phyloP scores from a whole-genome alignment of 306 rosid genomes.

The Boehmeria nivea region DNA sequence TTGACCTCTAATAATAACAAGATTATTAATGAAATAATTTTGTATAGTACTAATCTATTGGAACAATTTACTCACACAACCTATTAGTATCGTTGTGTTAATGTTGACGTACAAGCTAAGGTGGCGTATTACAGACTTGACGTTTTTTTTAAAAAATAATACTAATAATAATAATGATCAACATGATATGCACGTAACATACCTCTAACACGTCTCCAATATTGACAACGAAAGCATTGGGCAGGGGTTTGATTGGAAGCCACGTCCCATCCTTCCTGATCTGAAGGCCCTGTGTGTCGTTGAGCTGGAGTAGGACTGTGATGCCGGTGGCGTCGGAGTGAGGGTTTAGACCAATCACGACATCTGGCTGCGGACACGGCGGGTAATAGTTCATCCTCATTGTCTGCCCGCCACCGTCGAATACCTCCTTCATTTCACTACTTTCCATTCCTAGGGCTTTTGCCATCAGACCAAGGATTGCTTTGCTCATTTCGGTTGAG shows the following conservation, averaged over 20 bases:
- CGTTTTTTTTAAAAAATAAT: too few species aligned
- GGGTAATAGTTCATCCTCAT: conserved; percentile 53
- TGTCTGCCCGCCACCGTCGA: conserved; percentile 20
- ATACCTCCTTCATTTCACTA: conserved; percentile 24
- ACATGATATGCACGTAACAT: neutral
- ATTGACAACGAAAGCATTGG: conserved; percentile 35
- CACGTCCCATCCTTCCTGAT: conserved; percentile 27
- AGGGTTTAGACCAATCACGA: conserved; percentile 28
- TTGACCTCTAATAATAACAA: too few species aligned
- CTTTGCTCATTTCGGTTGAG: neutral
- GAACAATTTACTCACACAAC: too few species aligned
- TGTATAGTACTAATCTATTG: too few species aligned
- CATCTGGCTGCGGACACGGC: conserved; percentile 36
- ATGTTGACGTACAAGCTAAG: too few species aligned
- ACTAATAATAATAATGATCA: too few species aligned
- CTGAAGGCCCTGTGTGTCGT: conserved; percentile 36
- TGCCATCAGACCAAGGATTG: neutral
- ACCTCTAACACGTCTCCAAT: conserved; percentile 36
- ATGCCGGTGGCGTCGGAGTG: conserved; percentile 35
- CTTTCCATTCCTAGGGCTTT: neutral
- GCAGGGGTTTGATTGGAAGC: conserved; percentile 31
- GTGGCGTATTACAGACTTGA: too few species aligned
- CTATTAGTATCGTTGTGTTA: too few species aligned
- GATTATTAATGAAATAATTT: too few species aligned
- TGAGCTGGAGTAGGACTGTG: conserved; percentile 35